Evolutionary conservation across 768 basidiomycete genomes (phyloP), one percentile per base, ranked within the genome.

Genomic region (Boletus speciosus): DNA sequence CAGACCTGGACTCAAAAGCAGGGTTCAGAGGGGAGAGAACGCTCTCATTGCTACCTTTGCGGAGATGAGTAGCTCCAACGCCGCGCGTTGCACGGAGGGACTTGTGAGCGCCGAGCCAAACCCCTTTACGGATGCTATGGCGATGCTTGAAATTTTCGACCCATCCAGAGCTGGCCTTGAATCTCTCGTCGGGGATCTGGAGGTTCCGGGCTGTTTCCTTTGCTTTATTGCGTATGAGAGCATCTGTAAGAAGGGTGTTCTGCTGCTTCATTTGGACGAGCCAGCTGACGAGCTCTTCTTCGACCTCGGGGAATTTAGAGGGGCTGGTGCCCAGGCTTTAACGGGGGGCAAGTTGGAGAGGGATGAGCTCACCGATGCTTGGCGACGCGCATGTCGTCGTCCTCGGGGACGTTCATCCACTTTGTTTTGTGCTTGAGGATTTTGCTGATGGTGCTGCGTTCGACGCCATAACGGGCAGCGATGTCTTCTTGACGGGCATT

Each of bases 91-190:
- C 63, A 52, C 72, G 71, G 36, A 66, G 60, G 49, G 65, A 65
- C 42, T 69, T 73, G 49, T 74, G 77, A 31, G 66, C 66, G 27
- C 77, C 76, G 19, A 69, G 72, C 79, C 80, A 85, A 19, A 79
- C 71, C 1, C 89, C 90, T 23, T 81, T 80, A 40, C 82, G 79
- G 56, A 95, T 89, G 54, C 83, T 83, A 58, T 88, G 81, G 34
- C 93, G 84, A 61, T 82, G 80, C 73, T 93, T 94, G 77, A 93
- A 95, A 68, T 91, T 91, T 67, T 94, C 91, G 50, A 95, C 79
- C 93, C 93, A 95, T 5, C 91, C 90, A 10, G 87, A 84, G 65
- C 86, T 90, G n/a, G 89, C 92, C 72, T 93, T 94, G 81, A 95
- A 95, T 67, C 81, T 80, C 52, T 88, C 86, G 54, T 84, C 80